Conservation (phyloP, 805 yeast species). For the Zygosaccharomyces lentus region DNA sequence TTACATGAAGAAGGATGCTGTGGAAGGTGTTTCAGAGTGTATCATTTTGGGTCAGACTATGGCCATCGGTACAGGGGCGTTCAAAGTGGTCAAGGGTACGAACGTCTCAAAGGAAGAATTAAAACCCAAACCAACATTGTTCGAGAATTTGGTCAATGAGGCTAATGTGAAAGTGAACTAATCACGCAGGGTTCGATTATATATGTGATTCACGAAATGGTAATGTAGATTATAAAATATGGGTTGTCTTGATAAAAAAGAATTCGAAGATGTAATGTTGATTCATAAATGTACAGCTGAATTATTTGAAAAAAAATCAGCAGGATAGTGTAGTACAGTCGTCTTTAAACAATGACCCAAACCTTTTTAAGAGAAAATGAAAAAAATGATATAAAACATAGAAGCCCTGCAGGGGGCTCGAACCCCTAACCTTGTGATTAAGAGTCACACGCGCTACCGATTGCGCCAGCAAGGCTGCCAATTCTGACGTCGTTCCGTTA, state of each 20-base stretch:
- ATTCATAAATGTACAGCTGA: too few species aligned
- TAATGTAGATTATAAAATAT: background rate
- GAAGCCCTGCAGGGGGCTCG: constrained; percentile 36
- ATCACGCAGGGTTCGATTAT: background rate
- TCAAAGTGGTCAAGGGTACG: constrained; percentile 69
- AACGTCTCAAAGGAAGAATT: constrained; percentile 43
- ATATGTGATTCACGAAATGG: constrained; percentile 7
- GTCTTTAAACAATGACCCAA: background rate
- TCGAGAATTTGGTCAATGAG: constrained; percentile 40
- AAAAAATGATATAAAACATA: too few species aligned
- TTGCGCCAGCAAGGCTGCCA: constrained; percentile 34
- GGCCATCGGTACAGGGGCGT: constrained; percentile 96
- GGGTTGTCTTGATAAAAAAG: too few species aligned
- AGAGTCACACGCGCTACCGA: constrained; percentile 37
- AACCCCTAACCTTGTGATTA: constrained; percentile 36
- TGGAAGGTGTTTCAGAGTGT: constrained; percentile 97
- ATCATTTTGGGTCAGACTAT: constrained; percentile 96
- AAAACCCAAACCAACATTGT: constrained; percentile 42
- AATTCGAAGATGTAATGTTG: too few species aligned
- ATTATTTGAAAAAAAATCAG: background rate
- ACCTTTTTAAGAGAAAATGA: background rate
- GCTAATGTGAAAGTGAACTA: constrained; percentile 11
- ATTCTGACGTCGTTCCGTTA: background rate
- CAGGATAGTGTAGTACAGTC: background rate
- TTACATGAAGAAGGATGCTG: constrained; percentile 91